Evolutionary conservation across 169 alveolate genomes (phyloP), one percentile per base, ranked within the genome.

Genomic region (Cryptosporidium ubiquitum): DNA sequence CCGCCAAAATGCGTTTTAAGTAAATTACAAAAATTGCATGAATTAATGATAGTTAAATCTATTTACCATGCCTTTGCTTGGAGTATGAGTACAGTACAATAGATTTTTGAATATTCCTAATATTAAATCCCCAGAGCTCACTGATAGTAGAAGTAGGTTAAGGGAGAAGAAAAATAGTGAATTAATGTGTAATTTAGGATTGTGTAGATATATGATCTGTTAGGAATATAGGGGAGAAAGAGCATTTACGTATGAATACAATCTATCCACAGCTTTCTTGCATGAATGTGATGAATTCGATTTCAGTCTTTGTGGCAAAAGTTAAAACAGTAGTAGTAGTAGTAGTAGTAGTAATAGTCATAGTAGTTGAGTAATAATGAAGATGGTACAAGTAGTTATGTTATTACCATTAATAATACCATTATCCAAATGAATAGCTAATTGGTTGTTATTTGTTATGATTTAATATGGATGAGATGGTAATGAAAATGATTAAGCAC

Each of bases 121-220:
- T 79, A 23, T 79, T 49, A 49, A 58, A 79, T 5, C 89, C 89
- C 89, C 89, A 79, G 2, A 79, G 69, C 39, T 79, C 89, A 40
- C 89, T 79, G 29, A 42, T 12, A 26, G 26, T 18, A 29, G 66
- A 9, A 9, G 16, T 31, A 16, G 16, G 39, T 14, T 47, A 14
- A 14, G 12, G 55, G 16, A 2, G 20, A 47, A 2, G 23, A 20
- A 47, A 47, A 47, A 47, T 47, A 14, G 7, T 14, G 23, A 47
- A 20, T 47, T 47, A 47, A 14, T 47, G 3, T 47, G 23, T 47
- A 14, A 47, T 47, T 14, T 47, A 1, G 23, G 55, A 47, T 14
- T 47, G 6, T 14, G 55, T 47, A 47, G 55, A 47, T 47, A 47
- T 14, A 47, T 47, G 55, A 47, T 47, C 55, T 47, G 55, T 14